Base-by-base conservation (phyloP, 176 grass and related monocot species). In the Lolium perenne region DNA sequence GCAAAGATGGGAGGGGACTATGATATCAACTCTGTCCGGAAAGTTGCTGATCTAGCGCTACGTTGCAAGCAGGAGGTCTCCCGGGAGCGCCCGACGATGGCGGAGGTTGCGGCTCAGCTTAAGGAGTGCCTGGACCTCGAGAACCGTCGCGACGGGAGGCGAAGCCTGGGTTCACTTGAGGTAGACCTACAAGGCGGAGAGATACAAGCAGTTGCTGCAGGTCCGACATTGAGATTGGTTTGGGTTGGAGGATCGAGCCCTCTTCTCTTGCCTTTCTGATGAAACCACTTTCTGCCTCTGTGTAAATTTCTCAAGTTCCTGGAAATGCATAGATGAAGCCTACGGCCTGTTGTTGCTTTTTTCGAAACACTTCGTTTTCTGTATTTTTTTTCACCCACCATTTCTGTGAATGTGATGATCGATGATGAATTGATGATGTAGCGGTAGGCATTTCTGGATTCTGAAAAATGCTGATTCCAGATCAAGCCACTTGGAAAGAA, bases 1-100 rank as follows among this genome's bases (percentile, higher is more conserved):
- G 17, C 60, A 29, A 76, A 40, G 26, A 85, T 85, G 69, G 70
- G 51, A 51, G 21, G 75, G 12, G 45, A 41, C 25, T 81, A 81
- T 4, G 83, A 89, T 17, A 69, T 89, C 60, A 81, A 77, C 40
- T 76, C 50, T 8, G 25, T 85, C 49, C 60, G 70, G 88, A 89
- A 85, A 76, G 60, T 56, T 6, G 77, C 70, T 13, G 25, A 81
- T 40, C 46, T 89, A 10, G 88, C 88, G 1, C 20, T 81, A 67
- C 83, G 41, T 7, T 85, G 88, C 88, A 85, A 70, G 61, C 68
- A 5, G 49, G 60, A 89, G 58, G 40, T 25, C 25, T 69, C 70
- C 20, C 59, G 50, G 25, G 70, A 76, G 40, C 61, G 82, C 8
- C 82, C 77, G 38, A n/a, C 59, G 6, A 85, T 85, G 82, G 73